Evolutionary conservation across 768 basidiomycete genomes (phyloP).

Genomic region (Pulveroboletus sp.): DNA sequence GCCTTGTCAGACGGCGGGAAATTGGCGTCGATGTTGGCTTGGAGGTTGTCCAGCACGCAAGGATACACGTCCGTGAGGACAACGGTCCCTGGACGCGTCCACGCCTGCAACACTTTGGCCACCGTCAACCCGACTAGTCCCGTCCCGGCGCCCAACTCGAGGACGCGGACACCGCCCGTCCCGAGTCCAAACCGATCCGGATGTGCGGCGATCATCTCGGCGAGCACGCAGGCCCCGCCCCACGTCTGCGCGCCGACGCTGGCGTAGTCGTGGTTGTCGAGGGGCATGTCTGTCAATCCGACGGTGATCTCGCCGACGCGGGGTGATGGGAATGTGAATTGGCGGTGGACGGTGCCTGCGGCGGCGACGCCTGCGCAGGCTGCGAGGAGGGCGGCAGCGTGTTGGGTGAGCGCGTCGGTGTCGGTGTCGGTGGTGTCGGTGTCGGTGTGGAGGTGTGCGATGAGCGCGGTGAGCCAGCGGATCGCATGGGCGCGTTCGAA

Average conservation of each 20-base stretch:
- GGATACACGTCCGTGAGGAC: constrained; percentile 52
- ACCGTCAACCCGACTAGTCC: constrained; percentile 48
- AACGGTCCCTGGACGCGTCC: constrained; percentile 23
- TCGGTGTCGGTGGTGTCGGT: background rate
- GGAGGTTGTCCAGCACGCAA: constrained; percentile 46
- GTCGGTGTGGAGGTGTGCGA: constrained; percentile 37
- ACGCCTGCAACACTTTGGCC: constrained; percentile 30
- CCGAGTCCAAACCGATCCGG: constrained; percentile 51
- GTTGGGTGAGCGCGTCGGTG: constrained; percentile 42
- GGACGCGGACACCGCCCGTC: constrained; percentile 30
- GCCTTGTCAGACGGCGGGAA: constrained; percentile 10
- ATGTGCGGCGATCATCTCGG: constrained; percentile 63
- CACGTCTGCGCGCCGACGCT: constrained; percentile 87
- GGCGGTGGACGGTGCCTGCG: constrained; percentile 55
- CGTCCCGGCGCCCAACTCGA: constrained; percentile 60
- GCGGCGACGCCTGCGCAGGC: constrained; percentile 61
- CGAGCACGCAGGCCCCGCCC: constrained; percentile 81
- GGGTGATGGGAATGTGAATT: constrained; percentile 42
- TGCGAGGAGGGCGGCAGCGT: constrained; percentile 62
- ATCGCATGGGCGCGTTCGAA: constrained; percentile 72
- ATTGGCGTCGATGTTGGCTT: constrained; percentile 41
- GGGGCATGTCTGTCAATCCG: constrained; percentile 61
- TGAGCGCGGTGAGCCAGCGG: constrained; percentile 70
- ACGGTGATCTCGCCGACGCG: constrained; percentile 31
- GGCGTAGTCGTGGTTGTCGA: constrained; percentile 65